Percentiles rank a stretch among this genome's conserved stretches.
Conservation (phyloP, 2,329 filamentous ascomycete species). For the Paecilomyces variotii region DNA sequence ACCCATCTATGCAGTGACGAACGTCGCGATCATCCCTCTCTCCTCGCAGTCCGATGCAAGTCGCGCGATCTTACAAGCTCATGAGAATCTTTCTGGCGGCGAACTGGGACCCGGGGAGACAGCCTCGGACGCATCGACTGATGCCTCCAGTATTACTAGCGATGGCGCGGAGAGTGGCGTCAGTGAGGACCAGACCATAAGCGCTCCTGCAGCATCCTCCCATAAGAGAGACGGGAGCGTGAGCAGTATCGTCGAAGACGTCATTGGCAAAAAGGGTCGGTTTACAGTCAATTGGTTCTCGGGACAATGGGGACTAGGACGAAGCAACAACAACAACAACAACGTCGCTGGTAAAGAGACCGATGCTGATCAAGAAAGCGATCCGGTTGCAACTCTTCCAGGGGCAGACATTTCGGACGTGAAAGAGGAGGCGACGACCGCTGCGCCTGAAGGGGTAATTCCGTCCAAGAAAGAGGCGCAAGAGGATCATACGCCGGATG, state of each 20-base stretch:
- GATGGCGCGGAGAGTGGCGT: not conserved
- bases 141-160: not conserved
- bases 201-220: constrained; percentile 1
- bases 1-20: constrained; percentile 78
- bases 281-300: constrained; percentile 93
- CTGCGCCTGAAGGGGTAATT: constrained; percentile 3
- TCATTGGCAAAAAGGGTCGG: constrained; percentile 71
- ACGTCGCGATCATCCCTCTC: constrained; percentile 84
- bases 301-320: constrained; percentile 66
- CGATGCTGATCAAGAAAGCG: constrained; percentile 31
- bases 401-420: constrained; percentile 4
- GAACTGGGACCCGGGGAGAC: constrained; percentile 27
- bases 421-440: constrained; percentile 7
- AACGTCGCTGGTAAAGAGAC: constrained; percentile 58
- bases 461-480: constrained; percentile 3
- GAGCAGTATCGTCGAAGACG: constrained; percentile 72
- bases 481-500: constrained; percentile 15
- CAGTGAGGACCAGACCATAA: not conserved
- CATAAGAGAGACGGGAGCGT: constrained; percentile 20
- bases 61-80: constrained; percentile 60
- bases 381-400: constrained; percentile 2
- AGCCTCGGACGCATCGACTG: constrained; percentile 4
- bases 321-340: constrained; percentile 29
- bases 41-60: constrained; percentile 67
- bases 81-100: constrained; percentile 34